phyloP scores from a whole-genome alignment of 2,329 filamentous ascomycete species.

The Ambrosiella beaveri region DNA sequence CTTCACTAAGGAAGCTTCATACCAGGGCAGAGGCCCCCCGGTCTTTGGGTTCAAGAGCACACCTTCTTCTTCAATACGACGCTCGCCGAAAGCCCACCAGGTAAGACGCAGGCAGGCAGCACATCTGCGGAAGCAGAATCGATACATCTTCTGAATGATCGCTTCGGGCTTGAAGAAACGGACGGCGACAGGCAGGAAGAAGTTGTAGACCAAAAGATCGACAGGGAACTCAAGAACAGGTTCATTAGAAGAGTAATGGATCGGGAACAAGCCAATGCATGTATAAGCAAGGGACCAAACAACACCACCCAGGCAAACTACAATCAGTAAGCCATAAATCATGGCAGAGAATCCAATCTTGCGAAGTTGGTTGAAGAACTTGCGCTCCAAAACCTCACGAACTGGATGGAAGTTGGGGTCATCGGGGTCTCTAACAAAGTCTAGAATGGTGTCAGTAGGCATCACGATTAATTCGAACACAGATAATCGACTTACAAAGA shows the following conservation, averaged over 20 bases:
- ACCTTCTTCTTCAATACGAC: conserved; percentile 67
- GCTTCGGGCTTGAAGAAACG: conserved; percentile 74
- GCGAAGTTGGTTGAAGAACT: conserved; percentile 75
- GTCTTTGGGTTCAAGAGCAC: conserved; percentile 26
- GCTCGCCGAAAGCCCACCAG: conserved; percentile 83
- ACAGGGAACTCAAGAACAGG: conserved; percentile 88
- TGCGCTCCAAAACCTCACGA: conserved; percentile 86
- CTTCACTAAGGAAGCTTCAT: conserved; percentile 23
- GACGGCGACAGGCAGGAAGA: conserved; percentile 76
- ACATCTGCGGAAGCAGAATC: conserved; percentile 89
- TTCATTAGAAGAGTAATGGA: conserved; percentile 85
- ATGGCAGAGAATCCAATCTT: conserved; percentile 95
- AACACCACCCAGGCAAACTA: conserved; percentile 84
- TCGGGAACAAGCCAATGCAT: conserved; percentile 59
- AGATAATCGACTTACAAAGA: conserved; percentile 45
- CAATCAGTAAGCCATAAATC: conserved; percentile 83
- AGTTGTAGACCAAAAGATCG: conserved; percentile 91
- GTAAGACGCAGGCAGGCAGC: conserved; percentile 66
- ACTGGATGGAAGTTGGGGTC: conserved; percentile 97
- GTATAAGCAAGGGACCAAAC: conserved; percentile 71
- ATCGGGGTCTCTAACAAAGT: conserved; percentile 95
- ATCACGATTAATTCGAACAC: conserved; percentile 18
- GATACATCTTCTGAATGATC: conserved; percentile 68
- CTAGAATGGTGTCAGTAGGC: conserved; percentile 22
- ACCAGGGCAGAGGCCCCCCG: conserved; percentile 26